These are phyloP conservation scores for Sugiyamaella pinicola DNA, from an alignment of 1,139 yeast species.

Conservation along the genomic window DNA sequence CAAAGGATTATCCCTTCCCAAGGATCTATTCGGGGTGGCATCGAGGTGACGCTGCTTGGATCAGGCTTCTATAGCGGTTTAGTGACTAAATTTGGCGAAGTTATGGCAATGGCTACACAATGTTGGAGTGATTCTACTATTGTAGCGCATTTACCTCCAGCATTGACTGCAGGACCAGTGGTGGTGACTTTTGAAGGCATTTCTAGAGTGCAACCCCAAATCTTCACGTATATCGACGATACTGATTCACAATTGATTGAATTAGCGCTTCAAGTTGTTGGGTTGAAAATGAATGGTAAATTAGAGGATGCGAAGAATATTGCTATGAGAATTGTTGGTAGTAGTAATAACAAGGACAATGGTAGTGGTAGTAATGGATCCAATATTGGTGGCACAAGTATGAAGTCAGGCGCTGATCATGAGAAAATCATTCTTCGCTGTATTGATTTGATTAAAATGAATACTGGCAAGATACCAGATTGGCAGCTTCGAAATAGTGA, in stretches of 20 bases:
- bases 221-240: conserved; percentile 89
- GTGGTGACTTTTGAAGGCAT: conserved; percentile 68
- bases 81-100: conserved; percentile 82
- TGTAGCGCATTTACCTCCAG: conserved; percentile 91
- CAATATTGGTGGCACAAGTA: conserved; percentile 13
- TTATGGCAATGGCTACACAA: conserved; percentile 81
- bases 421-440: conserved; percentile 36
- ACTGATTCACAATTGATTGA: conserved; percentile 91
- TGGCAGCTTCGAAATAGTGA: conserved; percentile 78
- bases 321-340: conserved; percentile 73
- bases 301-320: conserved; percentile 89
- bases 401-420: conserved; percentile 25
- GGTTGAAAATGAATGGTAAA: conserved; percentile 91
- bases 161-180: conserved; percentile 86
- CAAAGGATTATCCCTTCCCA: conserved; percentile 91
- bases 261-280: conserved; percentile 89
- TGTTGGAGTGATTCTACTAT: conserved; percentile 96
- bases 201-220: conserved; percentile 47
- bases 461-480: conserved; percentile 49
- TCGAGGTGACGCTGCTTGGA: conserved; percentile 88
- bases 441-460: conserved; percentile 33
- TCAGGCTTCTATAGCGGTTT: conserved; percentile 82
- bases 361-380: conserved; percentile 1
- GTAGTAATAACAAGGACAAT: conserved; percentile 16
- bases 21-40: conserved; percentile 94